Base-by-base conservation (phyloP, 805 yeast genomes). In the Kurtzmaniella cleridarum region DNA sequence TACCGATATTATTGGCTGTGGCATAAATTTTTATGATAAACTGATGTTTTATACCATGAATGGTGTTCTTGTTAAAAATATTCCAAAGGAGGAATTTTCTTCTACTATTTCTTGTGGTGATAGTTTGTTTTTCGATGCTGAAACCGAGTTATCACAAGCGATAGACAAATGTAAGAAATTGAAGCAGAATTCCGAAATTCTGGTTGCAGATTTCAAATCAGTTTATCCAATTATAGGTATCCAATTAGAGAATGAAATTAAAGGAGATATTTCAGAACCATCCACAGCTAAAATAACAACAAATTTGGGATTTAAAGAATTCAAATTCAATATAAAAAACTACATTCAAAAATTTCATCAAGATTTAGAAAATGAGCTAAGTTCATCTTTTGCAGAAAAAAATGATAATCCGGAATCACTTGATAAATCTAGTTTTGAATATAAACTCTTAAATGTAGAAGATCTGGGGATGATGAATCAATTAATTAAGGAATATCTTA, bases 31-130 rank as follows among this genome's bases (percentile, higher is more conserved):
- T 49, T 65, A 73, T 12, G 76, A 75, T 30, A 72, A 76, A 31
- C 62, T 79, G 0, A 71, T 87, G 2, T 90, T 89, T 50, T 77
- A 78, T 46, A 89, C 96, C 0, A 81, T 84, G 55, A 89, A 90
- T 59, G 97, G 96, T 2, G 70, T 84, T 3, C 46, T 61, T 28
- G 58, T 59, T 8, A 53, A 46, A 27, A 48, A 48, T 3, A 54
- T 64, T 6, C 34, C 46, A 3, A 51, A 55, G 32, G 59, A 51
- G 14, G 62, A 57, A 23, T 47, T 63, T 27, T 34, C 32, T 6
- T 44, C 60, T 3, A 46, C 43, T 3, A 53, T 46, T 30, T 46
- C 53, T 5, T 36, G 47, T 15, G 43, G 31, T 20, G 55, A 57
- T 20, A 53, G 53, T 35, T 38, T 59, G 15, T 59, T 59, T 39